Conservation (phyloP, 352 stramenopile species). For the Pythium oligandrum region DNA sequence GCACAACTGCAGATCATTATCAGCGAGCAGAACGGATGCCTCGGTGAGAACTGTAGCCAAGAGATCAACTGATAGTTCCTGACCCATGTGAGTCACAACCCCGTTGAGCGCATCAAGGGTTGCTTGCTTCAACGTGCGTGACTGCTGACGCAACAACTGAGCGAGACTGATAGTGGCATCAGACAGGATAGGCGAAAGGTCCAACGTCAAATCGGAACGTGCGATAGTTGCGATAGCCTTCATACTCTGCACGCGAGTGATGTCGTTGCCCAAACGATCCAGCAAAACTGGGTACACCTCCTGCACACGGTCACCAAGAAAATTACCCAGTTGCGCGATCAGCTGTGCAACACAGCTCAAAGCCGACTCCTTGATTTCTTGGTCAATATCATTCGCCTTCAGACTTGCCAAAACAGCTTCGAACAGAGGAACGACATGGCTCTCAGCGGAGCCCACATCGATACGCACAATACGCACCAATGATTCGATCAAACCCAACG, state of each 20-base stretch:
- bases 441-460: constrained; percentile 15
- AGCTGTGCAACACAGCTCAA: constrained; percentile 91
- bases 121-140: constrained; percentile 92
- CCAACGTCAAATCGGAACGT: constrained; percentile 76
- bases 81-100: constrained; percentile 79
- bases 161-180: constrained; percentile 86
- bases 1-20: constrained; percentile 96
- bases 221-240: constrained; percentile 93
- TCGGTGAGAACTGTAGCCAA: constrained; percentile 90
- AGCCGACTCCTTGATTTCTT: constrained; percentile 98
- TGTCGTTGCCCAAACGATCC: constrained; percentile 97
- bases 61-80: constrained; percentile 64
- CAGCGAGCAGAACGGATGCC: constrained; percentile 86
- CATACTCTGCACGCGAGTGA: constrained; percentile 95
- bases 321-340: constrained; percentile 76
- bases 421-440: constrained; percentile 84
- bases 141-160: constrained; percentile 93
- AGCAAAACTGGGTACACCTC: constrained; percentile 91
- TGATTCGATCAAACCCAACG: constrained; percentile 89
- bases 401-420: constrained; percentile 93
- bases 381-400: constrained; percentile 95
- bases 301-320: constrained; percentile 69
- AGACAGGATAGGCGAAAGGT: constrained; percentile 90
- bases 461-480: constrained; percentile 84
- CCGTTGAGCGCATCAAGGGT: constrained; percentile 90